Evolutionary conservation across 768 basidiomycete species (phyloP), one percentile per base, ranked within the genome.

Genomic region (Mycena capillaripes): DNA sequence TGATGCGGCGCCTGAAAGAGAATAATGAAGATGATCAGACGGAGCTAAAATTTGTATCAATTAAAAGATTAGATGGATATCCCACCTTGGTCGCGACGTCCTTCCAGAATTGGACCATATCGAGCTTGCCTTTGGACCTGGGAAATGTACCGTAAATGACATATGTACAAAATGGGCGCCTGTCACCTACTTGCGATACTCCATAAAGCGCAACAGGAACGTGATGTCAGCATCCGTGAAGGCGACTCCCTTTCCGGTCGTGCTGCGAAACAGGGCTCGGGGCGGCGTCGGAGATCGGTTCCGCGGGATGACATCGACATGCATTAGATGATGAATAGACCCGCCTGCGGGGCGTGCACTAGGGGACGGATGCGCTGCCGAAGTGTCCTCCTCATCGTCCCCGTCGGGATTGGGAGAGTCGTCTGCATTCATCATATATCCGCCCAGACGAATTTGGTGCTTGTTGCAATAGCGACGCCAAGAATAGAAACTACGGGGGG

Each of bases 381-480:
- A 29, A 14, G 21, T 83, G 34, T 85, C 82, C 21, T 87, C 87
- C 9, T 79, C 79, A 3, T 83, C 86, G 21, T 84, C 86, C 5
- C 86, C 88, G 53, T 83, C 82, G 36, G 82, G 80, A 5, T 71
- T 67, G 2, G 86, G 86, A 21, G 86, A 85, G 21, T 89, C 88
- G 42, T 89, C 89, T 9, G 86, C 79, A 63, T 89, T 91, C 95
- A 96, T 95, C 11, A 89, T 84, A 76, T 96, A 96, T 2, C 94
- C 94, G 29, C 94, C 93, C 0, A 96, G 86, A n/a, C 93, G 91
- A 59, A 96, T 96, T 80, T 96, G 94, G 79, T 96, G 95, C 78
- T 96, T 96, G 79, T 96, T 96, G 84, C 95, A 96, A 77, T 96
- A 96, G 52, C 95, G 90, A 46, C 95, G 89, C 95, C 95, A 96